Base-by-base conservation (phyloP, 257 asterid species). In the Nemophila menziesii region DNA sequence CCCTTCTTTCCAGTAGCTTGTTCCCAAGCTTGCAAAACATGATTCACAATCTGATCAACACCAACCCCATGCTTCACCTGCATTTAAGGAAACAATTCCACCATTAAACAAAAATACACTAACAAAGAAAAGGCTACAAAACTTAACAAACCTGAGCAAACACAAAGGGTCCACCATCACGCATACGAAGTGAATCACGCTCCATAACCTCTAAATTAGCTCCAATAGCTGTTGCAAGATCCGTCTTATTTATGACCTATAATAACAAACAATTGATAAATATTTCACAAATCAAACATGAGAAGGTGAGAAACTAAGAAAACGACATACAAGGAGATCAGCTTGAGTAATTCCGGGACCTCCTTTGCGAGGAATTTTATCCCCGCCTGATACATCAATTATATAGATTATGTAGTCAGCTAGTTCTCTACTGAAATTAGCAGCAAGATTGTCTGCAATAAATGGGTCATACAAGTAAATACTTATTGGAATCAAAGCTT, bases 311-410 rank as follows among this genome's bases (percentile, higher is more conserved):
- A 14, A 39, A n/a, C 21, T n/a, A n/a, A 9, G 41, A 11, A 16
- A 16, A 16, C 20, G 16, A 46, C 93, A 7, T 65, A 87, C 97
- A 34, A 89, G 90, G 57, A 89, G 93, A 62, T 89, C 97, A 54
- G 97, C 97, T 52, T 89, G 95, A 0, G 95, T 89, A 57, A 89
- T 83, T 43, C 95, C 97, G 12, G 97, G 97, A 22, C 97, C 97
- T 51, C 97, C 97, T 72, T 89, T 89, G 22, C 95, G 83, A 16
- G 97, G 97, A 44, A 87, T 87, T 75, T 89, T 83, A 50, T 89
- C 97, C 39, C 97, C 97, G 0, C 64, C 95, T 2, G 95, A 83
- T 40, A 89, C 97, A 57, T 89, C 97, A 3, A 89, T 89, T 56
- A 89, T 89, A 47, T 89, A 89, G 23, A 89, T 80, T 51, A 89